phyloP scores from a whole-genome alignment of 1,284 basidiomycete genomes.

The Cryptococcus sp. region DNA sequence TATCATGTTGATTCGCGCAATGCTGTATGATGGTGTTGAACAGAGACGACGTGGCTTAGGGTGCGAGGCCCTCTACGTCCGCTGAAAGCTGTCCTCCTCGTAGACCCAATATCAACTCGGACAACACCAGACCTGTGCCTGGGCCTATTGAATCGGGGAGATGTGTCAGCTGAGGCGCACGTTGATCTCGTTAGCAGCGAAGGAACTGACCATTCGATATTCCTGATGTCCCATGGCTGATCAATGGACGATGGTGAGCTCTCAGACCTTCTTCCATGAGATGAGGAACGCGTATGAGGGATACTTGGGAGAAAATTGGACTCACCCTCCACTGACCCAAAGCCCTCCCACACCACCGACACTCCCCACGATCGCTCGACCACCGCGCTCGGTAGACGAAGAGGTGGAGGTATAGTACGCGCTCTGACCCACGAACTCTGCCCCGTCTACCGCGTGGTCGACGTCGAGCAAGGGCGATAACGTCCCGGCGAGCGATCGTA shows the following conservation, averaged over 20 bases:
- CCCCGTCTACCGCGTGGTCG: too few species aligned
- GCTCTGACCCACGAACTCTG: too few species aligned
- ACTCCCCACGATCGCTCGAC: slow-evolving; percentile 54
- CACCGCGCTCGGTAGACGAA: slow-evolving; percentile 14
- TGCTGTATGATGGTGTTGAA: too few species aligned
- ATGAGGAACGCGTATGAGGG: not conserved
- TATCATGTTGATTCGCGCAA: too few species aligned
- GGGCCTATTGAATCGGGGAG: slow-evolving; percentile 34
- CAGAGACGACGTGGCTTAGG: slow-evolving; percentile 21
- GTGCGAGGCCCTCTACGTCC: slow-evolving; percentile 50
- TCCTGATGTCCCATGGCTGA: too few species aligned
- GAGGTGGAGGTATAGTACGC: slow-evolving; percentile 36
- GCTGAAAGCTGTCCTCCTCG: slow-evolving; percentile 42
- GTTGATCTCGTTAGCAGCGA: not conserved
- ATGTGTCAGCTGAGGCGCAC: slow-evolving; percentile 2
- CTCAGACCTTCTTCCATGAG: not conserved
- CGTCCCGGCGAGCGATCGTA: slow-evolving; percentile 50
- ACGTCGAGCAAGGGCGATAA: slow-evolving; percentile 28
- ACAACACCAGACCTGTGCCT: slow-evolving; percentile 56
- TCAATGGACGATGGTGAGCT: not conserved
- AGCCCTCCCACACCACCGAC: slow-evolving; percentile 43
- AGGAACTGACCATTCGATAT: not conserved
- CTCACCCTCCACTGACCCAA: slow-evolving; percentile 48
- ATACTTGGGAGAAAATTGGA: not conserved
- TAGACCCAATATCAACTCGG: slow-evolving; percentile 55